Percentiles rank a stretch among this genome's conserved stretches.
Evolutionary conservation across 1,139 yeast species (phyloP).

Genomic region (Candida sanyaensis): DNA sequence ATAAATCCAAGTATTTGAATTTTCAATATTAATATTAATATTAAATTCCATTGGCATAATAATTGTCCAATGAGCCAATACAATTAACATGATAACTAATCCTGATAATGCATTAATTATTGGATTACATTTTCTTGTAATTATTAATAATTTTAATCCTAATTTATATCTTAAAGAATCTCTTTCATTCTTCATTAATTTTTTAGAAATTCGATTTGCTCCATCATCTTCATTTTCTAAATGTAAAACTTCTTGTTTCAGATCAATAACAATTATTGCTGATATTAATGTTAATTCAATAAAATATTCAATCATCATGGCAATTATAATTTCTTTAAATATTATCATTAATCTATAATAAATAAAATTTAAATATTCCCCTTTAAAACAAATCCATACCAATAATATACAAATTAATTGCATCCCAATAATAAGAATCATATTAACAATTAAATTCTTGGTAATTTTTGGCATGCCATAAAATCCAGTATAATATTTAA

Average conservation of each 20-base stretch:
- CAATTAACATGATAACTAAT: constrained; percentile 7
- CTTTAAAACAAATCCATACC: constrained; percentile 15
- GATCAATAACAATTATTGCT: constrained; percentile 67
- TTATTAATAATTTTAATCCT: constrained; percentile 37
- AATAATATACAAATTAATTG: constrained; percentile 6
- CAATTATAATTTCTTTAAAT: constrained; percentile 24
- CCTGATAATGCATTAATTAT: constrained; percentile 3
- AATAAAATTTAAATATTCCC: constrained; percentile 21
- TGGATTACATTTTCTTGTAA: constrained; percentile 31
- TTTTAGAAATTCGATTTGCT: constrained; percentile 31
- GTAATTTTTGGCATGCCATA: constrained; percentile 22
- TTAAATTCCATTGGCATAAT: constrained; percentile 25
- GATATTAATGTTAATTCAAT: constrained; percentile 65
- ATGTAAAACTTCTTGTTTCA: constrained; percentile 56
- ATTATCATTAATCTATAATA: constrained; percentile 19
- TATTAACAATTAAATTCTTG: constrained; percentile 19
- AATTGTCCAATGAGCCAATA: constrained; percentile 28
- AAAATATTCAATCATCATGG: constrained; percentile 55
- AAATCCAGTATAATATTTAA: constrained; percentile 25
- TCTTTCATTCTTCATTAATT: constrained; percentile 20
- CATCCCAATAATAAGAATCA: not conserved
- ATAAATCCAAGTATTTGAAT: constrained; percentile 27
- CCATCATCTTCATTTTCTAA: constrained; percentile 16
- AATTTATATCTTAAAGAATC: constrained; percentile 26
- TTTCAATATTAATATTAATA: constrained; percentile 18